Conservation (phyloP, 169 alveolate species). For the Plasmodium knowlesi region DNA sequence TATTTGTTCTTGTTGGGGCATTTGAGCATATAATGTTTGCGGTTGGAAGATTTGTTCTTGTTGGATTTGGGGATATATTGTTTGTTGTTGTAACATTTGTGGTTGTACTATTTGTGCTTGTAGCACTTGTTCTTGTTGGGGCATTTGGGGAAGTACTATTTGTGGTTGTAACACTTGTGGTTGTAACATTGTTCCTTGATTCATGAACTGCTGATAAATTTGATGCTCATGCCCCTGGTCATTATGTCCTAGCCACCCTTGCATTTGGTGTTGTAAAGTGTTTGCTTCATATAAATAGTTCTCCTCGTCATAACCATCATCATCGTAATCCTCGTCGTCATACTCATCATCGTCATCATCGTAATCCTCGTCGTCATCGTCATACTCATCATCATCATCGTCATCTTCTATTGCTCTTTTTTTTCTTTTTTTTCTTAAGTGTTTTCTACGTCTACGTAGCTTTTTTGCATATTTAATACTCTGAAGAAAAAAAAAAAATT, state of each 20-base stretch:
- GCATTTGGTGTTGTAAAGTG: background rate
- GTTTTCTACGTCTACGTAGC: background rate
- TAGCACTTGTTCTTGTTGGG: background rate
- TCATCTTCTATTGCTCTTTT: background rate
- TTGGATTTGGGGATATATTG: background rate
- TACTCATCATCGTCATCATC: background rate
- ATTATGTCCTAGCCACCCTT: background rate
- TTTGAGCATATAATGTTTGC: background rate
- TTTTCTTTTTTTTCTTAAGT: background rate
- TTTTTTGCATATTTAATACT: background rate
- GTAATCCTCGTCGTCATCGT: background rate
- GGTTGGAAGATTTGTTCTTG: background rate
- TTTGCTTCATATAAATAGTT: background rate
- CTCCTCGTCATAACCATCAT: background rate
- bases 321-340: background rate
- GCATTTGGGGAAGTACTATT: background rate
- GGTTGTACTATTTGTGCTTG: background rate
- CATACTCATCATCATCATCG: background rate
- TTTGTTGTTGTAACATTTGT: background rate
- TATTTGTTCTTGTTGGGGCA: background rate
- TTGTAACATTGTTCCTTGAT: background rate
- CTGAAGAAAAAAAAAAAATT: background rate
- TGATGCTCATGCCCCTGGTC: background rate
- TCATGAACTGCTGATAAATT: background rate
- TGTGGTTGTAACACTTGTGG: background rate